A percentile compares a stretch with the other conserved stretches of the same genome.
Conservation (phyloP, 139 green algal genomes). For the Chlamydomonas eustigma region DNA sequence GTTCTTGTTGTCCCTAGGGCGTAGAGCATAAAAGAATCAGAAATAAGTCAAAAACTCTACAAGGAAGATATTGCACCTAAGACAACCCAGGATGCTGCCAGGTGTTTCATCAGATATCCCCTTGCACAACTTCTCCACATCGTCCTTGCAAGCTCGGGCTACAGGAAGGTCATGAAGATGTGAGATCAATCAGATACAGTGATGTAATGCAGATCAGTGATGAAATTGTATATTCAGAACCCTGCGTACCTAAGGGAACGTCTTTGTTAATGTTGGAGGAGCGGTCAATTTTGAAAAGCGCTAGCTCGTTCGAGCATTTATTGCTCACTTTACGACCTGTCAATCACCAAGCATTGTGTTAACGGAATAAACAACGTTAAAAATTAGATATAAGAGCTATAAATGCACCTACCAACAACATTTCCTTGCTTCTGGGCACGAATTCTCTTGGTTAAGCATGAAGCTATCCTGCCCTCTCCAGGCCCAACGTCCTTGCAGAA, state of each 20-base stretch:
- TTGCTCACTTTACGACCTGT: slow-evolving; percentile 46
- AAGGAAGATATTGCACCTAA: no score
- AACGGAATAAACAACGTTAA: no score
- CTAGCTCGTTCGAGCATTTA: slow-evolving; percentile 36
- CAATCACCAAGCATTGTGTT: no score
- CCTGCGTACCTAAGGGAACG: slow-evolving; percentile 51
- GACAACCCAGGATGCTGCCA: slow-evolving; percentile 32
- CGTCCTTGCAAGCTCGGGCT: slow-evolving; percentile 62
- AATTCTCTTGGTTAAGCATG: slow-evolving; percentile 44
- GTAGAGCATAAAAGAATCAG: no score
- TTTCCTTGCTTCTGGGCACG: slow-evolving; percentile 39
- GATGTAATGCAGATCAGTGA: no score
- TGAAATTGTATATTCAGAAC: no score
- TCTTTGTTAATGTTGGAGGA: slow-evolving; percentile 76
- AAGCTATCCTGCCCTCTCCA: slow-evolving; percentile 39
- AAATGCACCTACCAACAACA: not conserved
- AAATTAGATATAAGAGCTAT: not conserved
- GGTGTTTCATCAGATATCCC: slow-evolving; percentile 25
- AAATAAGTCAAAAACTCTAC: no score
- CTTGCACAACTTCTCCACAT: slow-evolving; percentile 59
- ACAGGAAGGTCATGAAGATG: no score
- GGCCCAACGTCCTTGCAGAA: slow-evolving; percentile 46
- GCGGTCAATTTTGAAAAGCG: slow-evolving; percentile 45
- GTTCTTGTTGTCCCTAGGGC: slow-evolving; percentile 35
- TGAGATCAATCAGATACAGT: no score